Percentiles rank a stretch among this genome's conserved stretches.
phyloP scores from a whole-genome alignment of 1,139 yeast species.

The Scheffersomyces lignicola region DNA sequence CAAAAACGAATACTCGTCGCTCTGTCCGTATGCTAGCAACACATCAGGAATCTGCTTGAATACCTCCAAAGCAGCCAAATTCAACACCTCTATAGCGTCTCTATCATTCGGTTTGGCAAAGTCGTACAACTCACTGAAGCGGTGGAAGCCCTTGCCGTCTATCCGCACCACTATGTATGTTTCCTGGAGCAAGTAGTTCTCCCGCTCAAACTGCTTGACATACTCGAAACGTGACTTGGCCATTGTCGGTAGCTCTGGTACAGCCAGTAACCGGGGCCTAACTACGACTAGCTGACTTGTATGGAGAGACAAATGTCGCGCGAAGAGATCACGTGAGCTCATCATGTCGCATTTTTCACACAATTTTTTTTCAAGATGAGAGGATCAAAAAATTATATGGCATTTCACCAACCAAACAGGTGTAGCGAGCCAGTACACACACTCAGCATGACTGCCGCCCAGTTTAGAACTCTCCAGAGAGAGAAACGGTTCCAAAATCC shows the following conservation, averaged over 20 bases:
- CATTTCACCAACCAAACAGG: no score
- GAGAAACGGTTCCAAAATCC: constrained; percentile 85
- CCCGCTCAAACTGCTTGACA: constrained; percentile 79
- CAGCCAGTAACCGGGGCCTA: no score
- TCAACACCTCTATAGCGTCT: constrained; percentile 77
- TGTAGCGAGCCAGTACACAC: no score
- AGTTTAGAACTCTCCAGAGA: constrained; percentile 84
- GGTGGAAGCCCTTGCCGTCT: constrained; percentile 94
- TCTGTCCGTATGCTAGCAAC: constrained; percentile 85
- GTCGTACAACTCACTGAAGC: constrained; percentile 67
- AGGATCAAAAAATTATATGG: no score
- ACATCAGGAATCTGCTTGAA: constrained; percentile 70
- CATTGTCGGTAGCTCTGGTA: no score
- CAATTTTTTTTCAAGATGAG: no score
- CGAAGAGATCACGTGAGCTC: no score
- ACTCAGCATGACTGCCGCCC: constrained; percentile 26
- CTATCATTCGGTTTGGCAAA: constrained; percentile 88
- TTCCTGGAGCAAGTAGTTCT: constrained; percentile 70
- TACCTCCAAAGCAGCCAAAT: constrained; percentile 69
- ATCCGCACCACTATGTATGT: constrained; percentile 81
- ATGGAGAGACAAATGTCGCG: no score
- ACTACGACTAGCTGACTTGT: no score
- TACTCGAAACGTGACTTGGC: constrained; percentile 84
- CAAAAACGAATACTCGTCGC: constrained; percentile 90
- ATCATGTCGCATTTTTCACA: no score